These are phyloP conservation scores for Colletotrichum sp. DNA, from an alignment of 2,329 filamentous ascomycete species.

Conservation along the genomic window DNA sequence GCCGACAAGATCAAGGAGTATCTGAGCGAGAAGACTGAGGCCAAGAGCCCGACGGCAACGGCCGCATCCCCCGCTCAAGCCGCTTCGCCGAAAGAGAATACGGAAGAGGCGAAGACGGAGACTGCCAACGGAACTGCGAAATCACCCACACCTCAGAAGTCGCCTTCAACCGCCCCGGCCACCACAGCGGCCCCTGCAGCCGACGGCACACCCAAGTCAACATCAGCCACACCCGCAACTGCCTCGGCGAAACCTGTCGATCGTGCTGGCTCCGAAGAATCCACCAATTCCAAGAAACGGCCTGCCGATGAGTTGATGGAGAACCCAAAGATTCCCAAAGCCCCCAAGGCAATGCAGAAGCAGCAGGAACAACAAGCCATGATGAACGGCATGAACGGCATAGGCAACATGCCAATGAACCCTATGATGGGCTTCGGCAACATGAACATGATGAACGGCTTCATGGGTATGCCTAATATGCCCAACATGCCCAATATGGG, in stretches of 20 bases:
- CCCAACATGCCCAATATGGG: constrained; percentile 33
- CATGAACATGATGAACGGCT: constrained; percentile 26
- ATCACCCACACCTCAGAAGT: constrained; percentile 34
- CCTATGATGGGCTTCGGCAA: constrained; percentile 28
- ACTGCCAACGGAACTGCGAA: constrained; percentile 18
- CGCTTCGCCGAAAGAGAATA: constrained; percentile 31
- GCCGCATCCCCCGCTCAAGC: constrained; percentile 33
- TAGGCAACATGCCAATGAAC: constrained; percentile 36
- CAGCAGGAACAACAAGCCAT: constrained; percentile 54
- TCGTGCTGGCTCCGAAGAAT: constrained; percentile 27
- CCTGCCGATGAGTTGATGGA: constrained; percentile 75
- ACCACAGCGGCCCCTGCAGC: constrained; percentile 7
- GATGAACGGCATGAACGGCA: constrained; percentile 51
- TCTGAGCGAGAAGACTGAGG: constrained; percentile 61
- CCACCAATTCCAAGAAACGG: constrained; percentile 73
- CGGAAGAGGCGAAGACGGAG: constrained; percentile 5
- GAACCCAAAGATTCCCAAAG: constrained; percentile 69
- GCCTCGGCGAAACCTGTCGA: constrained; percentile 25
- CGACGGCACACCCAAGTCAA: constrained; percentile 35
- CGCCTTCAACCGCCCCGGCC: constrained; percentile 26
- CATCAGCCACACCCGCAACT: constrained; percentile 30
- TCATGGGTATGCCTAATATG: constrained; percentile 39
- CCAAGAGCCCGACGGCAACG: constrained; percentile 49
- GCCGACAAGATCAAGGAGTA: constrained; percentile 81
- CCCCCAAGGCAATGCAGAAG: constrained; percentile 68